Evolutionary conservation across 768 basidiomycete species (phyloP).

Genomic region (Boletus subcaerulescens): DNA sequence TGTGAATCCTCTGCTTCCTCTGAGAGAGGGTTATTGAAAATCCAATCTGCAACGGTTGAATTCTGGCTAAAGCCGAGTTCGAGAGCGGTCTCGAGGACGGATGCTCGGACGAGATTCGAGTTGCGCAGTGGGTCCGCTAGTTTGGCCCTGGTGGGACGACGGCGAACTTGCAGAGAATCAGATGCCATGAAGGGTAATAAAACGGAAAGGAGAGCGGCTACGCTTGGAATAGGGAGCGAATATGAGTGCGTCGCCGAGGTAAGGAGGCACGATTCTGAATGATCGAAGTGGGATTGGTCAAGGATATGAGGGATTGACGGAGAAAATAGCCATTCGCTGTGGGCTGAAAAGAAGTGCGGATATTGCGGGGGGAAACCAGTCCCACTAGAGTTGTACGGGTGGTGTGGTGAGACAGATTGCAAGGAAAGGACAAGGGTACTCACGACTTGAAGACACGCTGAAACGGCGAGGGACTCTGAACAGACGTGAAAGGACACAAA

Average conservation of each 20-base stretch:
- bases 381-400: slow-evolving; percentile 9
- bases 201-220: slow-evolving; percentile 15
- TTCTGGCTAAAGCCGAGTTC: slow-evolving; percentile 62
- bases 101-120: slow-evolving; percentile 63
- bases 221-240: not conserved
- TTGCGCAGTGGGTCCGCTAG: slow-evolving; percentile 34
- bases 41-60: slow-evolving; percentile 63
- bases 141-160: slow-evolving; percentile 28
- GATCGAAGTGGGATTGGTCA: slow-evolving; percentile 15
- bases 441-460: slow-evolving; percentile 9
- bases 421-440: not conserved
- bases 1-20: slow-evolving; percentile 53
- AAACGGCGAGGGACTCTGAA: slow-evolving; percentile 1
- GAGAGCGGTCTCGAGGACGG: slow-evolving; percentile 70
- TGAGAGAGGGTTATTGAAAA: slow-evolving; percentile 59
- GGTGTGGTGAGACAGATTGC: not conserved
- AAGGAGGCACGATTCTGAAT: slow-evolving; percentile 5
- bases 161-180: slow-evolving; percentile 20
- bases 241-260: not conserved
- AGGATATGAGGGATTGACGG: not conserved
- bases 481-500: not conserved
- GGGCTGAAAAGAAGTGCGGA: slow-evolving; percentile 1
- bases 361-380: slow-evolving; percentile 17
- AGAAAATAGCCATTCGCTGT: slow-evolving; percentile 12
- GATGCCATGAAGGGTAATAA: slow-evolving; percentile 21